Percentiles rank a stretch among this genome's conserved stretches.
These are phyloP conservation scores for Globisporangium paroecandrum DNA, from an alignment of 352 stramenopile genomes.

Conservation along the genomic window DNA sequence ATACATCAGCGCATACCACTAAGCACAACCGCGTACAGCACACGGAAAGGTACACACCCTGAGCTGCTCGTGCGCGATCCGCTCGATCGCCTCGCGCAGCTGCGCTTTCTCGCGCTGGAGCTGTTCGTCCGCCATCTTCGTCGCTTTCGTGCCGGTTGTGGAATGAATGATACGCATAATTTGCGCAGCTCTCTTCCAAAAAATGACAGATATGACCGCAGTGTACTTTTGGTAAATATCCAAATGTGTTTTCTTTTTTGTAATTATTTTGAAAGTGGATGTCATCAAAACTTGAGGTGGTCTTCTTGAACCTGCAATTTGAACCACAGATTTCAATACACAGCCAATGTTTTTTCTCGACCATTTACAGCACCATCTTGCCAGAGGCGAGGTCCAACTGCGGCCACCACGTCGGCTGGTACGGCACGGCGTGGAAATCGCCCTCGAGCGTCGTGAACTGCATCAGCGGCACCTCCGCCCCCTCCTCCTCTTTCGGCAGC, in stretches of 20 bases:
- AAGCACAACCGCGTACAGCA: background rate
- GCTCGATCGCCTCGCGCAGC: conserved; percentile 35
- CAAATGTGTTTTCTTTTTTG: background rate
- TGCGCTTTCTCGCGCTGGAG: conserved; percentile 29
- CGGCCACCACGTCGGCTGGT: conserved; percentile 75
- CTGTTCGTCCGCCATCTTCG: conserved; percentile 6
- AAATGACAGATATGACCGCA: background rate
- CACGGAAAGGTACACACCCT: conserved; percentile 25
- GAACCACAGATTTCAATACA: background rate
- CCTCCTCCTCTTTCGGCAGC: conserved; percentile 35
- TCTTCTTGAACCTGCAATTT: background rate
- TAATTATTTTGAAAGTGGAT: too few relatives aligned
- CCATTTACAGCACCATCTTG: conserved; percentile 61
- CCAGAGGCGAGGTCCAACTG: conserved; percentile 62
- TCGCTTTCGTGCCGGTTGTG: background rate
- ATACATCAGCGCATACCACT: background rate
- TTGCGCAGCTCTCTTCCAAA: background rate
- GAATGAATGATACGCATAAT: background rate
- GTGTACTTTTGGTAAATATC: conserved; percentile 3
- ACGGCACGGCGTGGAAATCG: conserved; percentile 65
- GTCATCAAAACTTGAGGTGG: conserved; percentile 1
- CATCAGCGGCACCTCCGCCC: conserved; percentile 35
- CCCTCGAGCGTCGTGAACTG: conserved; percentile 66
- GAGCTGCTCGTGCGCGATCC: conserved; percentile 26
- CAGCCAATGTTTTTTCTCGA: background rate